Conservation (phyloP, 2,329 filamentous ascomycete species). For the Emmonsia crescens region DNA sequence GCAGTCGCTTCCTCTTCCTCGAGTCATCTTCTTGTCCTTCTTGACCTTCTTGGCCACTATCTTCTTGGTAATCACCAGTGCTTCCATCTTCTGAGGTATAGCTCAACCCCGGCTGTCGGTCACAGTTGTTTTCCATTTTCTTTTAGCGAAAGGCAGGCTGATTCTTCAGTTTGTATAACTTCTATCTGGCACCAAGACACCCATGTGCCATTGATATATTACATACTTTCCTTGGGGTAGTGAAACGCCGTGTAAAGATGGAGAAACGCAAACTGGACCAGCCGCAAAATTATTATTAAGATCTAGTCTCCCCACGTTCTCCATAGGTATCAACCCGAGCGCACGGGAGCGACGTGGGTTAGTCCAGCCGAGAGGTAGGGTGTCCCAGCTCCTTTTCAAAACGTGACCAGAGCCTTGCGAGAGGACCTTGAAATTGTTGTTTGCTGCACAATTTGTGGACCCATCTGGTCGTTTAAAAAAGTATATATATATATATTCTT, state of each 20-base stretch:
- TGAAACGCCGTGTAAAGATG: not conserved
- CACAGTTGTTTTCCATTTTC: not conserved
- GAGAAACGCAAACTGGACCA: not conserved
- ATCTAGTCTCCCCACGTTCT: not conserved
- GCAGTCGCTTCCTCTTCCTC: conserved; percentile 2
- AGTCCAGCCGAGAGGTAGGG: not conserved
- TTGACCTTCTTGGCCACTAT: not conserved
- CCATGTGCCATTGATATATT: not conserved
- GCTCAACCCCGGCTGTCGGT: not conserved
- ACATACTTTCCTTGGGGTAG: not conserved
- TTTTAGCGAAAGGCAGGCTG: not conserved
- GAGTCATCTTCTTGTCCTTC: not conserved
- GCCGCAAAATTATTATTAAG: not conserved
- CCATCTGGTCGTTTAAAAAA: too few species aligned
- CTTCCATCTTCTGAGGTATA: not conserved
- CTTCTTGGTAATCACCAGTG: not conserved
- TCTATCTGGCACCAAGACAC: not conserved
- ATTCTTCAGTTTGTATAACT: not conserved
- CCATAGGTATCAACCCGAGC: not conserved
- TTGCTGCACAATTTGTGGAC: too few species aligned
- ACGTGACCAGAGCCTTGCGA: not conserved
- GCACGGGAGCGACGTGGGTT: not conserved
- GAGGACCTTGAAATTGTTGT: not conserved
- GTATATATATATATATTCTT: too few species aligned
- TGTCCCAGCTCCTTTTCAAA: not conserved